phyloP scores from a whole-genome alignment of 2,329 filamentous ascomycete species.

The Hypoxylon sp. region DNA sequence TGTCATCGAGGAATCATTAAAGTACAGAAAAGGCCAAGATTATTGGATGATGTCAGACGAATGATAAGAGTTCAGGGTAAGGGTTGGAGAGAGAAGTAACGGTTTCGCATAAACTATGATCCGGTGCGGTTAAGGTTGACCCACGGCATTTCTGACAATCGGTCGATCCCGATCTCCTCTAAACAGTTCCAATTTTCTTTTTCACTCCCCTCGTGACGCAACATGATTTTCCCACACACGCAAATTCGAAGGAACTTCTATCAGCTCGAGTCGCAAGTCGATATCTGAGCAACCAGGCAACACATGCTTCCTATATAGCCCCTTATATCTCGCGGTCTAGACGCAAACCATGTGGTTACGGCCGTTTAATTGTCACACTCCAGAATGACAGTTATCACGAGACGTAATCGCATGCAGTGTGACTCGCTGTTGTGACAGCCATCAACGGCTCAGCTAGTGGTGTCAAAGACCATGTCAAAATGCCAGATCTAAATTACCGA shows the following conservation, averaged over 20 bases:
- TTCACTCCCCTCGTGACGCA: background rate
- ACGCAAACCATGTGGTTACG: too few species aligned
- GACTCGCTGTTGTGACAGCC: conserved; percentile 19
- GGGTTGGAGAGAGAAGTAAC: too few species aligned
- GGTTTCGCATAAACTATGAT: conserved; percentile 19
- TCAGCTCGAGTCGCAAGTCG: too few species aligned
- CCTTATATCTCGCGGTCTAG: too few species aligned
- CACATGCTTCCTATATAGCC: too few species aligned
- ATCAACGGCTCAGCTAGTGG: conserved; percentile 11
- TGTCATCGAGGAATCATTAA: too few species aligned
- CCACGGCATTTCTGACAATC: background rate
- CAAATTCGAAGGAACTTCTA: background rate
- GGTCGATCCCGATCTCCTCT: background rate
- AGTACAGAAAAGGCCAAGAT: too few species aligned
- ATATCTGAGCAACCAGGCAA: too few species aligned
- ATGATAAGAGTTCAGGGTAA: too few species aligned
- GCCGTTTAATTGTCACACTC: too few species aligned
- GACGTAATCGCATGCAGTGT: conserved; percentile 25
- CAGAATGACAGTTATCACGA: too few species aligned
- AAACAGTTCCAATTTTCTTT: background rate
- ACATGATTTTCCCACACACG: background rate
- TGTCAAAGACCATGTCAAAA: conserved; percentile 15
- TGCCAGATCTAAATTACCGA: conserved; percentile 15
- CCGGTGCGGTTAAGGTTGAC: too few species aligned
- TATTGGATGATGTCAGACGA: background rate